Conservation (phyloP, 768 basidiomycete species). For the Mrakia blollopis region DNA sequence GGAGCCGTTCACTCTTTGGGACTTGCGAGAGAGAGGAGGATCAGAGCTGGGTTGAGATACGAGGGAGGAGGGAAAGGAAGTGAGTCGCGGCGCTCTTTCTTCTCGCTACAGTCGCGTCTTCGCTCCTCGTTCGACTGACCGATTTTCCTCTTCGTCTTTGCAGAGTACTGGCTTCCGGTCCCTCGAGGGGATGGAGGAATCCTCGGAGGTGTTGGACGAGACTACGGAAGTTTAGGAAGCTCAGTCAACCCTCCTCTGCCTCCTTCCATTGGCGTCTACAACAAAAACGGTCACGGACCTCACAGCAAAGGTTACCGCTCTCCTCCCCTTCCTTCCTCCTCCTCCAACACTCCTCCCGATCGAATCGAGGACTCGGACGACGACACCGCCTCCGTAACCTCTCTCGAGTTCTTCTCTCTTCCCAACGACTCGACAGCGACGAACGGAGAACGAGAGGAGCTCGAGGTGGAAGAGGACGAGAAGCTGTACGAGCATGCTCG, state of each 20-base stretch:
- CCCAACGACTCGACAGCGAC: neutral
- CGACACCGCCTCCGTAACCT: conserved; percentile 48
- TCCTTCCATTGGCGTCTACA: conserved; percentile 10
- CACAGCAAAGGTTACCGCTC: conserved; percentile 21
- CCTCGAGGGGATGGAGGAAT: conserved; percentile 44
- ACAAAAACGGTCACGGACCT: conserved; percentile 22
- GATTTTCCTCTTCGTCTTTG: neutral
- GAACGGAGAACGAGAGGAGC: neutral
- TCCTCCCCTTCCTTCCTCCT: neutral
- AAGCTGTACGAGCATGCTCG: conserved; percentile 68
- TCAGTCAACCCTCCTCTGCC: neutral
- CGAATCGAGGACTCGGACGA: conserved; percentile 64
- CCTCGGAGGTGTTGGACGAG: conserved; percentile 29
- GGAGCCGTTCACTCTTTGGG: conserved; percentile 82
- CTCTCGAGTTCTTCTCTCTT: conserved; percentile 17
- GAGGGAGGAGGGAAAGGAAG: conserved; percentile 69
- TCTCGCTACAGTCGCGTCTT: neutral
- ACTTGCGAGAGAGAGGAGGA: conserved; percentile 73
- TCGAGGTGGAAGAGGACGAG: conserved; percentile 53
- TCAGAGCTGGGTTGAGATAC: conserved; percentile 87
- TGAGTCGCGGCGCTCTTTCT: neutral
- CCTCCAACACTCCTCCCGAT: conserved; percentile 50
- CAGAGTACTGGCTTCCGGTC: conserved; percentile 81
- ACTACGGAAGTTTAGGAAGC: conserved; percentile 21
- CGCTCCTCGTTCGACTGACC: neutral